These are phyloP conservation scores for Aspergillus aculeatinus DNA, from an alignment of 2,329 filamentous ascomycete genomes.

Conservation along the genomic window DNA sequence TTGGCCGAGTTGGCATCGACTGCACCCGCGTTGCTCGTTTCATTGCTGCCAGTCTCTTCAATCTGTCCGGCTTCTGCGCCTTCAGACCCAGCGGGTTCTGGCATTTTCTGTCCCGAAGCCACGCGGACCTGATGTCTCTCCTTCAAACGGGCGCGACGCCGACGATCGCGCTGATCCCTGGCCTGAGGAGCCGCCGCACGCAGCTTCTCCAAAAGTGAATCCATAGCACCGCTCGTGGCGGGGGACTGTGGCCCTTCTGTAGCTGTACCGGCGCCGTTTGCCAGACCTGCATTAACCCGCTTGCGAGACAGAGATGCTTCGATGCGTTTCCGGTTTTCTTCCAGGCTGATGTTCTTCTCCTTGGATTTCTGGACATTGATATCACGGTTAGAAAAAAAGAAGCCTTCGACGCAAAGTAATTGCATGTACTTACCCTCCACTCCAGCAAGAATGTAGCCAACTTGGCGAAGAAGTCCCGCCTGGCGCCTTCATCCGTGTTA, in stretches of 20 bases:
- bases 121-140: constrained; percentile 87
- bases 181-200: constrained; percentile 88
- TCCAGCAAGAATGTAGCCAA: constrained; percentile 85
- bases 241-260: constrained; percentile 61
- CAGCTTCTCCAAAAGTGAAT: constrained; percentile 89
- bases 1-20: constrained; percentile 43
- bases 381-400: constrained; percentile 5
- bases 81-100: constrained; percentile 60
- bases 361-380: constrained; percentile 65
- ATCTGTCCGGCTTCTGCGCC: constrained; percentile 56
- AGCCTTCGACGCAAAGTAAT: constrained; percentile 4
- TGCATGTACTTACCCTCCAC: constrained; percentile 67
- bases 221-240: constrained; percentile 85
- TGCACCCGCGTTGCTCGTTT: constrained; percentile 9
- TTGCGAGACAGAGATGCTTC: constrained; percentile 93
- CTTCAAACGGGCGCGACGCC: constrained; percentile 82
- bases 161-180: constrained; percentile 82
- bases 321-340: constrained; percentile 80
- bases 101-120: constrained; percentile 85
- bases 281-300: constrained; percentile 60
- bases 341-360: constrained; percentile 82
- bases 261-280: constrained; percentile 54
- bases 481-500: constrained; percentile 83
- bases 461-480: constrained; percentile 93
- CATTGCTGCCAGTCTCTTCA: constrained; percentile 40